Base-by-base conservation (phyloP, 805 yeast species). In the Saturnispora hagleri region DNA sequence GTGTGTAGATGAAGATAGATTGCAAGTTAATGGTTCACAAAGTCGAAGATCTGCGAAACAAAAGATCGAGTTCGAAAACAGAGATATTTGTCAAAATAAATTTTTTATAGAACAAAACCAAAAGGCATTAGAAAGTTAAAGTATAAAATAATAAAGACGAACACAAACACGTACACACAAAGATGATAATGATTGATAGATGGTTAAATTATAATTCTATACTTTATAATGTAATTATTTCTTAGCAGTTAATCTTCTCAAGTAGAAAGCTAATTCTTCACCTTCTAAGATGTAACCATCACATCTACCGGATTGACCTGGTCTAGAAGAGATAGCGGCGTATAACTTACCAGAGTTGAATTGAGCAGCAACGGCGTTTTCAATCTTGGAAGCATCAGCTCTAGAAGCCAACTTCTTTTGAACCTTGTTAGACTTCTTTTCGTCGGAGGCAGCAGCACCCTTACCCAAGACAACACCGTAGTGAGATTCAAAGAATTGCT, bases 251-350 rank as follows among this genome's bases (percentile, higher is more conserved):
- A 93, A 82, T 89, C 96, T 91, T 86, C 96, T 89, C 77, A 93
- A 85, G 96, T 93, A 93, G 95, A 93, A 93, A 76, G 98, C 98
- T 78, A 93, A 89, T 82, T 93, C 99, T 76, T 93, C 99, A 80
- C 99, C 99, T 84, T 93, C 99, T 76, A 93, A 87, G 80, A 93
- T 86, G 95, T 93, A 93, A 80, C 99, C 99, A 76, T 93, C 99
- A 80, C 89, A 85, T 82, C 99, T 95, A 79, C 99, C 99, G 65
- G 96, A 86, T 84, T 93, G 99, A 78, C 99, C 99, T 76, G 99
- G 99, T 84, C 99, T 89, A 55, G 99, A 93, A 64, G 99, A 89
- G 74, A 93, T 89, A 75, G 81, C 82, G 76, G 99, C 99, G 83
- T 93, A 93, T 71, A 93, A 86, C 80, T 91, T 90, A 83, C 99